Base-by-base conservation (phyloP, 2,329 filamentous ascomycete genomes). In the Nothophaeocryptopus gaeumannii region DNA sequence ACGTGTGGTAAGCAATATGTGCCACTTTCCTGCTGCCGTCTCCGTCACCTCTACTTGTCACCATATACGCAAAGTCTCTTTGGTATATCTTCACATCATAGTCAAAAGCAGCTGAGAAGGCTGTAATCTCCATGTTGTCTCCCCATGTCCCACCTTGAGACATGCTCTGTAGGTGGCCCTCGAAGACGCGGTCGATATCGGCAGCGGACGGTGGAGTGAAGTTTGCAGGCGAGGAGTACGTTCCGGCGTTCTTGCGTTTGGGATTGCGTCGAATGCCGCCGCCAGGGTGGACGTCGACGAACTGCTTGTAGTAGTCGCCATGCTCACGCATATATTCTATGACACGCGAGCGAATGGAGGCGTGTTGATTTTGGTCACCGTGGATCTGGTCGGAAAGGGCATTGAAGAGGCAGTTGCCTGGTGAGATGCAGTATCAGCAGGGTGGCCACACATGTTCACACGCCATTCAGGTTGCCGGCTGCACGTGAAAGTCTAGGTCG, bases 321-420 rank as follows among this genome's bases (percentile, higher is more conserved):
- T 85, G 74, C 26, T 73, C 71, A 53, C 77, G 76, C 74, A 88
- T 85, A 65, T 86, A 81, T 51, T 78, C 68, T 56, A 85, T 80
- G 43, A 84, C 76, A 39, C 68, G 70, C 41, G 73, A 70, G 43
- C 84, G 82, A 60, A 88, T 82, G 58, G 79, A 73, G 47, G 71
- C 65, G 62, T 83, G 79, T 55, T 78, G 72, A 51, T 75, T 71
- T 61, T 83, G 78, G 62, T 78, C 69, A 55, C 82, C 83, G 63
- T 81, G 84, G 45, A 86, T 67, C 72, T 87, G 82, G 64, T 86
- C 82, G 56, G 81, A 83, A 34, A 86, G 73, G 54, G 82, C 82
- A 67, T 83, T 81, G 72, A 86, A 86, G 33, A 86, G 77, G 67
- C 84, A 86, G 71, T 86, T 86, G 59, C 83, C 84, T 86, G 58